Conservation (phyloP, 441 rosid species). For the Pelargonium australe region DNA sequence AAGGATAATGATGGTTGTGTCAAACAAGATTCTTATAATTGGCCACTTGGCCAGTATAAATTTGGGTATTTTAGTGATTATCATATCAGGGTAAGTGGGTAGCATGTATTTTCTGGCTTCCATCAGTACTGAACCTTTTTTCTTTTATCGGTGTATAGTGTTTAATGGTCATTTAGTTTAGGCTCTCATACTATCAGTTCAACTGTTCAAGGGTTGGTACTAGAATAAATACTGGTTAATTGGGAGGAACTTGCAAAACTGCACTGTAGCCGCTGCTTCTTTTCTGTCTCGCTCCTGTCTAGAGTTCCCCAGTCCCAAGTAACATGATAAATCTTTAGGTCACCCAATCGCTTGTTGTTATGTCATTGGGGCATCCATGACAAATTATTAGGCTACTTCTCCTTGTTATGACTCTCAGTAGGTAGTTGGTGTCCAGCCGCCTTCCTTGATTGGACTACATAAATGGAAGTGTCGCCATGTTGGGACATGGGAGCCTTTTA, state of each 20-base stretch:
- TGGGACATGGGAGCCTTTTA: not conserved
- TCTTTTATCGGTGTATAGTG: not conserved
- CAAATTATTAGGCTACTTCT: not conserved
- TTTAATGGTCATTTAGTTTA: not conserved
- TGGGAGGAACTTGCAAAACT: not conserved
- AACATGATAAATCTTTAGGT: not conserved
- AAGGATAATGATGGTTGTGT: not conserved
- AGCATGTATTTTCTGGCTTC: not conserved
- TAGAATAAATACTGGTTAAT: not conserved
- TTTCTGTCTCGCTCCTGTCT: not conserved
- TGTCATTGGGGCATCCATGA: not conserved
- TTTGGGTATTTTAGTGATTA: constrained; percentile 3
- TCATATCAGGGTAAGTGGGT: not conserved
- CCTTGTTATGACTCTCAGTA: not conserved
- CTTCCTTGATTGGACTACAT: not conserved
- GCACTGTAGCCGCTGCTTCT: not conserved
- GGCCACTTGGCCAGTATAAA: not conserved
- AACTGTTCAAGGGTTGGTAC: not conserved
- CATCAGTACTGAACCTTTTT: not conserved
- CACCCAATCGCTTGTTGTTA: not conserved
- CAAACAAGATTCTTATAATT: not conserved
- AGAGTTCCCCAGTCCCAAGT: not conserved
- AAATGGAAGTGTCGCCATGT: not conserved
- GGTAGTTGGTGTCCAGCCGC: not conserved
- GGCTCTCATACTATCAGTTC: not conserved